These are phyloP conservation scores for Hygrophorus russula DNA, from an alignment of 768 basidiomycete species.

Conservation along the genomic window DNA sequence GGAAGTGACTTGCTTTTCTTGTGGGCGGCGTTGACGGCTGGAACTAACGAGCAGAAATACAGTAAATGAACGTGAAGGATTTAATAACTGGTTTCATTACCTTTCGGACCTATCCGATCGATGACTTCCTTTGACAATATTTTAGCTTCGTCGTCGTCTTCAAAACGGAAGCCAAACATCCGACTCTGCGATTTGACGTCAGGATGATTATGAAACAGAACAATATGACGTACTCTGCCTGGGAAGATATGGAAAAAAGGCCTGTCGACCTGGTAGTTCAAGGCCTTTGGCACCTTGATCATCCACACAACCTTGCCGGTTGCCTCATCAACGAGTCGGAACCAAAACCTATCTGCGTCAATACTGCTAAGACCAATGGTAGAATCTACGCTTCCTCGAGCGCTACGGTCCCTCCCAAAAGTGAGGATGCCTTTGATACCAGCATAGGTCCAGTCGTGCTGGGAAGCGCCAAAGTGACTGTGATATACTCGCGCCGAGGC, in stretches of 20 bases:
- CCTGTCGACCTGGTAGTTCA: constrained; percentile 72
- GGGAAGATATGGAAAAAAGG: constrained; percentile 90
- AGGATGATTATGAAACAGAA: background rate
- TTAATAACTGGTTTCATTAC: constrained; percentile 12
- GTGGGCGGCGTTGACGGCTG: background rate
- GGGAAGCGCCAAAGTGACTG: constrained; percentile 36
- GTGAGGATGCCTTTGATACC: constrained; percentile 49
- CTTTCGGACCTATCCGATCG: constrained; percentile 16
- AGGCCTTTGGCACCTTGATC: constrained; percentile 47
- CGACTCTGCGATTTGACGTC: constrained; percentile 25
- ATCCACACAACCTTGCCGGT: constrained; percentile 56
- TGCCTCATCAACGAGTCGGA: constrained; percentile 48
- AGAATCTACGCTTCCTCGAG: constrained; percentile 1
- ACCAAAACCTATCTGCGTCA: constrained; percentile 35
- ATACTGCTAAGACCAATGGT: constrained; percentile 8
- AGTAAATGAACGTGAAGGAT: background rate
- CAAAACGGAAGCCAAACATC: constrained; percentile 40
- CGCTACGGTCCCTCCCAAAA: constrained; percentile 34
- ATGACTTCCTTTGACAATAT: constrained; percentile 28
- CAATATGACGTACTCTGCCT: constrained; percentile 52
- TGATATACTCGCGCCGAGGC: constrained; percentile 53
- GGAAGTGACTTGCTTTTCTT: constrained; percentile 12
- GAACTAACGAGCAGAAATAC: background rate
- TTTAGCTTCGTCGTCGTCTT: constrained; percentile 36
- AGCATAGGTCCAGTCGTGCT: constrained; percentile 47